Evolutionary conservation across 352 stramenopile genomes (phyloP), one percentile per base, ranked within the genome.

Genomic region (Phytophthora gonapodyides): DNA sequence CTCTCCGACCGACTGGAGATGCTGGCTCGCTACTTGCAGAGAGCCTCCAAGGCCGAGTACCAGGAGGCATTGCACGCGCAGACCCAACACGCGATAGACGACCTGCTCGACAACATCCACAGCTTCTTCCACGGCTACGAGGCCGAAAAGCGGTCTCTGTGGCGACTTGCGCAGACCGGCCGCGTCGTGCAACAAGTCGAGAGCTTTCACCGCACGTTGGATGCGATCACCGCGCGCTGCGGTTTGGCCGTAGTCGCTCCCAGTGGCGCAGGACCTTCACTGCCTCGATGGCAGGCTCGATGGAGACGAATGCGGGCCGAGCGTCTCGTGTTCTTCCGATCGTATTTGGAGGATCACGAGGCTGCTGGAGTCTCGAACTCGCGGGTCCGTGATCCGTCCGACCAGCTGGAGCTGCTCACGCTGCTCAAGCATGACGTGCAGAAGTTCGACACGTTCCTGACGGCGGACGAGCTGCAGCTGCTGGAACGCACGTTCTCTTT

Each of bases 121-220:
- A 56, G n/a, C n/a, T 72, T 75, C 57, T 72, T 75, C 50, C 45
- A 31, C 21, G 33, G 17, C 11, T 78, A 78, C 27, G 54, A 56
- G 27, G 45, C 48, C 21, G 61, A 78, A 41, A 64, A 66, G 19
- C 57, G 56, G 12, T 54, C 69, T 17, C 49, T 78, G 6, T 73
- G 54, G 69, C 61, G 69, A 7, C 65, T 75, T 27, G 57, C 61
- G 8, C 61, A 73, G 45, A 78, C 65, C 2, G 69, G 69, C n/a
- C 65, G 69, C 51, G 34, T 77, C 12, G 69, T 72, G 38, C 60
- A 71, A 27, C 60, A 74, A 61, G 57, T 74, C 12, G 69, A 77
- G 45, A 64, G 66, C 17, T 68, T 74, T 30, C 64, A 74, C n/a
- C 64, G 65, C 36, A 50, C 38, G 7, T 47, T 78, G 27, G 69